Conservation (phyloP, 164 flowering plant genomes). For the Magnolia kwangsiensis region DNA sequence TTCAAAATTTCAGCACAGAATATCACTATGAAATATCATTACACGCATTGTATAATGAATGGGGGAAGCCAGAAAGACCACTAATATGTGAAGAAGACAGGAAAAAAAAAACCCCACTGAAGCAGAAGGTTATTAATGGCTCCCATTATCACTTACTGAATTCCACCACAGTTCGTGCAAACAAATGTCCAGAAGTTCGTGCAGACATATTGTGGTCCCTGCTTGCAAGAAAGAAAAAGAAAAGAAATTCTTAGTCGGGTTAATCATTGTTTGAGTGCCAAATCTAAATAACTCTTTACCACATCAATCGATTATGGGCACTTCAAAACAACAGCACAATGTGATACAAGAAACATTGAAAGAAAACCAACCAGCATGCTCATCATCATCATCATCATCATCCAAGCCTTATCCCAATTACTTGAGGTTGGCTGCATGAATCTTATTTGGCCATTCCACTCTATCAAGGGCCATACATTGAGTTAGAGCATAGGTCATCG, state of each 20-base stretch:
- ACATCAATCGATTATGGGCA: not conserved
- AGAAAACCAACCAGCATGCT: not conserved
- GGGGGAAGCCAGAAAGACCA: not conserved
- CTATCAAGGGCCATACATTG: not conserved
- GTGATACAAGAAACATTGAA: not conserved
- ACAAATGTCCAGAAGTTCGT: conserved; percentile 95
- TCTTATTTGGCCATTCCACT: not conserved
- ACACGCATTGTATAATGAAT: not conserved
- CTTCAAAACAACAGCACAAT: not conserved
- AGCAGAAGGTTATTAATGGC: not conserved
- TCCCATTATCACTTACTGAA: conserved; percentile 67
- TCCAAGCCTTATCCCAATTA: not conserved
- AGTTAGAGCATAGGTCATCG: no score
- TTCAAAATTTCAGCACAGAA: not conserved
- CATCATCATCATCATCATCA: not conserved
- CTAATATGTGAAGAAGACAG: not conserved
- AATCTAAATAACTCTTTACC: not conserved
- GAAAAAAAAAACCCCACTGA: not conserved
- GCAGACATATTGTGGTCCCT: conserved; percentile 99
- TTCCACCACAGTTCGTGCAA: conserved; percentile 93
- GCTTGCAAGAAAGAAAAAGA: conserved; percentile 21
- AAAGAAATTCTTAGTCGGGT: not conserved
- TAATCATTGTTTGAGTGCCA: not conserved
- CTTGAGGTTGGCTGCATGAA: not conserved
- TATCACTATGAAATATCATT: not conserved